Conservation (phyloP, 2,329 filamentous ascomycete genomes). For the Lasiodiplodia hormozganensis region DNA sequence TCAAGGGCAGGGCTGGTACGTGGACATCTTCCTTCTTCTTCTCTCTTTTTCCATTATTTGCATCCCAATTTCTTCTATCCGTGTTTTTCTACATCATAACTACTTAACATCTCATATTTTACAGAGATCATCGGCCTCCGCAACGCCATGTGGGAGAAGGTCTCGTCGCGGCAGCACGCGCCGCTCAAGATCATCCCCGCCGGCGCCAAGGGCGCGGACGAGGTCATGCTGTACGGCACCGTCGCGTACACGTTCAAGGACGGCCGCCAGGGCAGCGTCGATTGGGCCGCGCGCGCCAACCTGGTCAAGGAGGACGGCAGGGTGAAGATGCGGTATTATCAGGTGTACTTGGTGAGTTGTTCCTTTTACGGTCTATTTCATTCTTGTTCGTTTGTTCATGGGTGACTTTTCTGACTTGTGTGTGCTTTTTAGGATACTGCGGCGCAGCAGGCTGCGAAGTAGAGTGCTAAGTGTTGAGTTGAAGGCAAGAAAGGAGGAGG, state of each 20-base stretch:
- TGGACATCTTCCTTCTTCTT: background rate
- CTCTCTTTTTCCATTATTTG: background rate
- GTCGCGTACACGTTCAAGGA: conserved; percentile 62
- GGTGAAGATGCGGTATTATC: conserved; percentile 62
- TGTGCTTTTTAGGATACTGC: conserved; percentile 4
- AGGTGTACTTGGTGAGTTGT: conserved; percentile 60
- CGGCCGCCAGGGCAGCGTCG: conserved; percentile 53
- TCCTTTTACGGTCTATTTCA: background rate
- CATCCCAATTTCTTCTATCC: background rate
- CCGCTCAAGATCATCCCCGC: conserved; percentile 60
- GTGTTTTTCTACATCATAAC: background rate
- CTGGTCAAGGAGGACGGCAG: conserved; percentile 59
- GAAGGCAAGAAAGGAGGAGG: background rate
- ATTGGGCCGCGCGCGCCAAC: conserved; percentile 63
- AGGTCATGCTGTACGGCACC: conserved; percentile 62
- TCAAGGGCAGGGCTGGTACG: conserved; percentile 54
- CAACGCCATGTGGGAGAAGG: conserved; percentile 61
- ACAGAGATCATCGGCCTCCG: conserved; percentile 59
- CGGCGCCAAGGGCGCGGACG: conserved; percentile 49
- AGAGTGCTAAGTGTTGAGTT: background rate
- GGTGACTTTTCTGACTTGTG: background rate
- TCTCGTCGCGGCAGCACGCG: conserved; percentile 55
- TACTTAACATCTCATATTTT: no score
- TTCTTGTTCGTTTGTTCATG: background rate
- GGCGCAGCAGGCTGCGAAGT: conserved; percentile 21